These are phyloP conservation scores for Rickenella mellea DNA, from an alignment of 768 basidiomycete species.

Conservation along the genomic window DNA sequence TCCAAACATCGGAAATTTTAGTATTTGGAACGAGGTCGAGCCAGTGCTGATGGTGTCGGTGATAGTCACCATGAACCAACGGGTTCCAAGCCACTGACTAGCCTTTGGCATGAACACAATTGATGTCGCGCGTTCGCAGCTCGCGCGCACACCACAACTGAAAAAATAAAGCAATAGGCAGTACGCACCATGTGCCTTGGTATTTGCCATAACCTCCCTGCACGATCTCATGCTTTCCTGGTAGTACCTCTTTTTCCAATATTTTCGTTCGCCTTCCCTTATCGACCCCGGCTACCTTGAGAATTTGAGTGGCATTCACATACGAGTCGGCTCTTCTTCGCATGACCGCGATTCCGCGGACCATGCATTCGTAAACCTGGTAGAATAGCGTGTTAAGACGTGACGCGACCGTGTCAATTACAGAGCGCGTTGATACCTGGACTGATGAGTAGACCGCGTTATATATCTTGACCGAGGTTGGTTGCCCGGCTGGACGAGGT, in stretches of 20 bases:
- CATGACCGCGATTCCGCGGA: slow-evolving; percentile 98
- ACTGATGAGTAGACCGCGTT: slow-evolving; percentile 90
- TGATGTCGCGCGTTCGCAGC: background rate
- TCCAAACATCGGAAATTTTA: background rate
- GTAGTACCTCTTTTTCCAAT: slow-evolving; percentile 91
- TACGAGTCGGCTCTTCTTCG: slow-evolving; percentile 87
- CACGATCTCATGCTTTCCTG: slow-evolving; percentile 94
- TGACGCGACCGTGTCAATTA: slow-evolving; percentile 11
- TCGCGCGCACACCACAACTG: slow-evolving; percentile 1
- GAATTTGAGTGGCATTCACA: slow-evolving; percentile 97
- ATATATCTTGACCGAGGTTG: slow-evolving; percentile 71
- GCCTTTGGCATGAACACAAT: no score
- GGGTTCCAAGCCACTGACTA: background rate
- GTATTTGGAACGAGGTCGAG: background rate
- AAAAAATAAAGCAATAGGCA: slow-evolving; percentile 1
- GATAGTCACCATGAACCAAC: background rate
- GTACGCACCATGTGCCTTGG: slow-evolving; percentile 90
- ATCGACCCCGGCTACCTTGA: slow-evolving; percentile 97
- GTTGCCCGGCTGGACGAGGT: slow-evolving; percentile 6
- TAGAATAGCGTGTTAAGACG: slow-evolving; percentile 8
- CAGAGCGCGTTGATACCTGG: slow-evolving; percentile 37
- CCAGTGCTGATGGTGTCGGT: no score
- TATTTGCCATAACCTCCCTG: slow-evolving; percentile 99
- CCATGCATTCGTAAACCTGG: slow-evolving; percentile 96
- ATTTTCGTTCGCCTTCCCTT: slow-evolving; percentile 96